Percentiles rank a stretch among this genome's conserved stretches.
Conservation (phyloP, 805 yeast genomes). For the Saturnispora besseyi region DNA sequence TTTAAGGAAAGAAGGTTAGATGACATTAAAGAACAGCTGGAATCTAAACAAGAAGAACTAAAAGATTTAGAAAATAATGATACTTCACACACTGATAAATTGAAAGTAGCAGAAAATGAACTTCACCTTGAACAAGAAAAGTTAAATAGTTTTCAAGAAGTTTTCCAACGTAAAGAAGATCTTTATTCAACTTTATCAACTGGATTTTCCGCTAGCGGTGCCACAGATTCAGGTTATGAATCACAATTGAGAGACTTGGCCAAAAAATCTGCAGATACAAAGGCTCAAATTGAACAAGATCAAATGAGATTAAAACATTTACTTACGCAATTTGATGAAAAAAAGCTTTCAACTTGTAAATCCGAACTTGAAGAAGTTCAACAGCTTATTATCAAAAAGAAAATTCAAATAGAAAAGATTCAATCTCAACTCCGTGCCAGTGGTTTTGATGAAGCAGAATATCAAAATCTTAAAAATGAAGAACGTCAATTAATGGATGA, state of each 20-base stretch:
- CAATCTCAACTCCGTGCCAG: conserved; percentile 36
- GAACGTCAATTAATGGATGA: conserved; percentile 38
- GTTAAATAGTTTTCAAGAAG: conserved; percentile 38
- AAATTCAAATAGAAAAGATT: conserved; percentile 30
- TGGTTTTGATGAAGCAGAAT: conserved; percentile 48
- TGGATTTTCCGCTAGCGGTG: conserved; percentile 81
- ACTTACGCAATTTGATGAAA: conserved; percentile 34
- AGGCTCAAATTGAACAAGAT: conserved; percentile 49
- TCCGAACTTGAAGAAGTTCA: conserved; percentile 43
- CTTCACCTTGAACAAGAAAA: conserved; percentile 35
- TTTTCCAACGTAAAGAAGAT: conserved; percentile 59
- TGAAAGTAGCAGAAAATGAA: conserved; percentile 35
- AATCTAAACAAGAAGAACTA: conserved; percentile 7
- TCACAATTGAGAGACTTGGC: conserved; percentile 62
- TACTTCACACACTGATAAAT: conserved; percentile 21
- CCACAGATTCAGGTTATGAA: conserved; percentile 66
- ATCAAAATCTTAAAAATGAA: conserved; percentile 36
- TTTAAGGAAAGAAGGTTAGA: conserved; percentile 29
- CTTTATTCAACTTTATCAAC: conserved; percentile 73
- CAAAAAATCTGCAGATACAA: conserved; percentile 42
- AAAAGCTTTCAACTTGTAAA: conserved; percentile 38
- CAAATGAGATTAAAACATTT: conserved; percentile 52
- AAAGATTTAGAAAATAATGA: conserved; percentile 13
- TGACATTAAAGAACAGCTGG: conserved; percentile 22
- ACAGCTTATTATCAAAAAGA: conserved; percentile 36